These are phyloP conservation scores for Suhomyces ambrosiae DNA, from an alignment of 1,139 yeast species.

Conservation along the genomic window DNA sequence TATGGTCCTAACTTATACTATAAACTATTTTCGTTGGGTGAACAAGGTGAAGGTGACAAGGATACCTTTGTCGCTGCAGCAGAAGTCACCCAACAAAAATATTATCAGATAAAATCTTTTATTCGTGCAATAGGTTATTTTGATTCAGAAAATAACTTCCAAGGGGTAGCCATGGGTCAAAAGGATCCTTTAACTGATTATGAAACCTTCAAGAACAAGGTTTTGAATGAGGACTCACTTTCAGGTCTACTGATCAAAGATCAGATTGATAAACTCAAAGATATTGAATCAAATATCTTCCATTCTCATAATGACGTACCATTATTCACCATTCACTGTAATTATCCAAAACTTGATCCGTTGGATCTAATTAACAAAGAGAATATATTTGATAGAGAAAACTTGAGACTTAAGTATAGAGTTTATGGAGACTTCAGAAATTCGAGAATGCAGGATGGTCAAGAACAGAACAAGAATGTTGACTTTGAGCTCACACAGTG, in stretches of 20 bases:
- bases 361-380: conserved; percentile 25
- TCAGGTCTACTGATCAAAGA: conserved; percentile 15
- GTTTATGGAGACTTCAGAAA: conserved; percentile 33
- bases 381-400: conserved; percentile 31
- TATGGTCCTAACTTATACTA: conserved; percentile 61
- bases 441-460: conserved; percentile 10
- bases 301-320: conserved; percentile 19
- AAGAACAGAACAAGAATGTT: conserved; percentile 9
- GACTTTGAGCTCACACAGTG: conserved; percentile 43
- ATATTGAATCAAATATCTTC: conserved; percentile 21
- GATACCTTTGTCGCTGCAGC: conserved; percentile 67
- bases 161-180: conserved; percentile 48
- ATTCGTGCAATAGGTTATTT: conserved; percentile 37
- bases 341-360: conserved; percentile 44
- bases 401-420: conserved; percentile 30
- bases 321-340: conserved; percentile 41
- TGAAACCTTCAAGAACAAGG: conserved; percentile 19
- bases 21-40: conserved; percentile 59
- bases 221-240: conserved; percentile 11
- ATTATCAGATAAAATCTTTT: conserved; percentile 52
- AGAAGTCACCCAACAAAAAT: conserved; percentile 43
- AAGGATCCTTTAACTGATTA: conserved; percentile 37
- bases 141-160: conserved; percentile 27
- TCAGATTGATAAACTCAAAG: conserved; percentile 27
- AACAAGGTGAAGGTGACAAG: conserved; percentile 68